Conservation (phyloP, 2,329 filamentous ascomycete species). For the Claviceps sorghi region DNA sequence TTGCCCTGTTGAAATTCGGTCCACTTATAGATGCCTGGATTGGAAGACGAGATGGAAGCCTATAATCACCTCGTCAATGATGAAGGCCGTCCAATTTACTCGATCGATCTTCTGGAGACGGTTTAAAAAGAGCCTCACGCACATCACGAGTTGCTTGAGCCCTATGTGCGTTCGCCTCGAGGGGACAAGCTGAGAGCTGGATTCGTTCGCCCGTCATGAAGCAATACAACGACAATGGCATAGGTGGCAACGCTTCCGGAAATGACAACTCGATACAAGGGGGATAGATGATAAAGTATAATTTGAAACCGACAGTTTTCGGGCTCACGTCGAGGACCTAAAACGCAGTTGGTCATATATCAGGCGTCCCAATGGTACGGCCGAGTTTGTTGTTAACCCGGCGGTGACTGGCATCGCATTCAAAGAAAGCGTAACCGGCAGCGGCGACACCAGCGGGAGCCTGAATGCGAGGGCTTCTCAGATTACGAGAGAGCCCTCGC, state of each 20-base stretch:
- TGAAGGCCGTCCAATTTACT: conserved; percentile 18
- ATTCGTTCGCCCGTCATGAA: neutral
- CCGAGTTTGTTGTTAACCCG: neutral
- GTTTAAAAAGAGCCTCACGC: conserved; percentile 11
- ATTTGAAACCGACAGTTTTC: conserved; percentile 9
- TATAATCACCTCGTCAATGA: conserved; percentile 17
- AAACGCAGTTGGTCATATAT: neutral
- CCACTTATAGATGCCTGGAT: no score
- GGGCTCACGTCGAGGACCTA: conserved; percentile 3
- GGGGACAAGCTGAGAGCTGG: no score
- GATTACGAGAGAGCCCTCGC: conserved; percentile 14
- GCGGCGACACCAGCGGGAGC: conserved; percentile 6
- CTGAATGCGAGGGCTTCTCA: conserved; percentile 9
- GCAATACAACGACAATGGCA: conserved; percentile 14
- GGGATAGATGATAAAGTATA: conserved; percentile 3
- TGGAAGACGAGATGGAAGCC: neutral
- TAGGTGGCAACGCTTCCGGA: conserved; percentile 18
- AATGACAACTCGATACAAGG: conserved; percentile 16
- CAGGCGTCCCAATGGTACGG: no score
- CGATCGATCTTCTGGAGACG: conserved; percentile 13
- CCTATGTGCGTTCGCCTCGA: conserved; percentile 4
- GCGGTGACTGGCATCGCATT: conserved; percentile 1
- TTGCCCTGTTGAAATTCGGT: no score
- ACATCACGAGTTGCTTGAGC: conserved; percentile 14
- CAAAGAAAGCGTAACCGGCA: conserved; percentile 5